Evolutionary conservation across 306 rosid species (phyloP).

Genomic region (Echinosophora koreensis): DNA sequence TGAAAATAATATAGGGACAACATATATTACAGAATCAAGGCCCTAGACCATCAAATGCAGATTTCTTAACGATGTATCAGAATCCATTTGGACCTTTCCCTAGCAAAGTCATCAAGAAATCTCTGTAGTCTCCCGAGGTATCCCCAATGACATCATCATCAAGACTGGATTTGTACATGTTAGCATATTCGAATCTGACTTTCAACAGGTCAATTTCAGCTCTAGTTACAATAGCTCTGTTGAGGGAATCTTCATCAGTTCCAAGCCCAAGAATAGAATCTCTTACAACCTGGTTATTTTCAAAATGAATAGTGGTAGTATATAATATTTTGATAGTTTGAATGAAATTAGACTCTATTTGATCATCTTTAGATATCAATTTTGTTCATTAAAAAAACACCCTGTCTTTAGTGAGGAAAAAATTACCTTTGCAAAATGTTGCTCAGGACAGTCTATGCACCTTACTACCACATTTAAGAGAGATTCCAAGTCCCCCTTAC

Average conservation of each 20-base stretch:
- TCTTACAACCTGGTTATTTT: slow-evolving; percentile 65
- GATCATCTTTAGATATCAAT: not conserved
- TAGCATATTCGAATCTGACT: slow-evolving; percentile 68
- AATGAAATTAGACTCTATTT: not conserved
- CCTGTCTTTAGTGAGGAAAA: slow-evolving; percentile 1
- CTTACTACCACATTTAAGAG: slow-evolving; percentile 57
- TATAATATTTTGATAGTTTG: not conserved
- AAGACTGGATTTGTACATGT: slow-evolving; percentile 62
- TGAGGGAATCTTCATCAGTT: slow-evolving; percentile 88
- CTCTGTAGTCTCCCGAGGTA: slow-evolving; percentile 84
- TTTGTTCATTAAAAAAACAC: not conserved
- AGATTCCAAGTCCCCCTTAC: slow-evolving; percentile 63
- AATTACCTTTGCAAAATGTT: slow-evolving; percentile 90
- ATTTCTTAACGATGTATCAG: slow-evolving; percentile 43
- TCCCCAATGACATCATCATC: slow-evolving; percentile 72
- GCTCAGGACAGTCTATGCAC: slow-evolving; percentile 81
- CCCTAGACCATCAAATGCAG: slow-evolving; percentile 30
- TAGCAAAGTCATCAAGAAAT: slow-evolving; percentile 82
- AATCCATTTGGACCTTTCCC: slow-evolving; percentile 63
- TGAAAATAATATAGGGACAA: slow-evolving; percentile 21
- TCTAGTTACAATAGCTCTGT: slow-evolving; percentile 80
- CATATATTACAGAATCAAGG: slow-evolving; percentile 22
- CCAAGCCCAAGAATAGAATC: slow-evolving; percentile 79
- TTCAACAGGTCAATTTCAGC: slow-evolving; percentile 78
- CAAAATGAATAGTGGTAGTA: not conserved